Conservation (phyloP, 2,329 filamentous ascomycete species). For the Epicoccum sorghinum region DNA sequence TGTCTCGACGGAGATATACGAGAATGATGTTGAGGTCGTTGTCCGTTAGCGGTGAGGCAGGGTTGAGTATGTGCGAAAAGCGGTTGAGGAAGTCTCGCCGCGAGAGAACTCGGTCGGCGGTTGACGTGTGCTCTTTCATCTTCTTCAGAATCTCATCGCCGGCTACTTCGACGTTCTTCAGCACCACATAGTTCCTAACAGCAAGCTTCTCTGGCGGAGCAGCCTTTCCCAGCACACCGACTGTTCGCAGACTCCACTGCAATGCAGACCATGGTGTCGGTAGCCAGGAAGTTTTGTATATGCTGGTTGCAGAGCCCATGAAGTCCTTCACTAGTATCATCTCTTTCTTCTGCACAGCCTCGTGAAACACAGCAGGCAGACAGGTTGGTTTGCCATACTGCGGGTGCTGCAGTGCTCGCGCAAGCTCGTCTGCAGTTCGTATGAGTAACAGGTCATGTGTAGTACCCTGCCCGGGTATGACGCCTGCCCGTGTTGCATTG, state of each 20-base stretch:
- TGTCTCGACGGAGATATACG: constrained; percentile 58
- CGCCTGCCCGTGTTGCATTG: constrained; percentile 70
- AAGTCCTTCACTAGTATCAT: constrained; percentile 77
- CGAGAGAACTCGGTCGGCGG: constrained; percentile 45
- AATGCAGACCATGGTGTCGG: constrained; percentile 72
- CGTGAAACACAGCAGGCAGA: constrained; percentile 76
- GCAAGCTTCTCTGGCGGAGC: constrained; percentile 62
- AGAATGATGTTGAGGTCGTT: constrained; percentile 79
- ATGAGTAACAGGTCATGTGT: constrained; percentile 58
- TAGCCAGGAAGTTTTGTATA: constrained; percentile 75
- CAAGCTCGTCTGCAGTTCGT: constrained; percentile 65
- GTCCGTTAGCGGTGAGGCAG: constrained; percentile 34
- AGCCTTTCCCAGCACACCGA: constrained; percentile 61
- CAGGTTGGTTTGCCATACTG: constrained; percentile 83
- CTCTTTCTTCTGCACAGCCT: constrained; percentile 71
- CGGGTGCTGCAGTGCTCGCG: constrained; percentile 73
- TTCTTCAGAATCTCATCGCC: constrained; percentile 50
- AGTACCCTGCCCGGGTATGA: constrained; percentile 53
- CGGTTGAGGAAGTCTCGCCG: constrained; percentile 41
- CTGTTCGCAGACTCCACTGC: constrained; percentile 74
- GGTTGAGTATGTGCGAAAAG: constrained; percentile 39
- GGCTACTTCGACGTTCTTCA: constrained; percentile 67
- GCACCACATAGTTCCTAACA: constrained; percentile 68
- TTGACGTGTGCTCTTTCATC: constrained; percentile 41
- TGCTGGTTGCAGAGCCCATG: constrained; percentile 66